Evolutionary conservation across 805 yeast species (phyloP).

Genomic region (Lachancea nothofagi): DNA sequence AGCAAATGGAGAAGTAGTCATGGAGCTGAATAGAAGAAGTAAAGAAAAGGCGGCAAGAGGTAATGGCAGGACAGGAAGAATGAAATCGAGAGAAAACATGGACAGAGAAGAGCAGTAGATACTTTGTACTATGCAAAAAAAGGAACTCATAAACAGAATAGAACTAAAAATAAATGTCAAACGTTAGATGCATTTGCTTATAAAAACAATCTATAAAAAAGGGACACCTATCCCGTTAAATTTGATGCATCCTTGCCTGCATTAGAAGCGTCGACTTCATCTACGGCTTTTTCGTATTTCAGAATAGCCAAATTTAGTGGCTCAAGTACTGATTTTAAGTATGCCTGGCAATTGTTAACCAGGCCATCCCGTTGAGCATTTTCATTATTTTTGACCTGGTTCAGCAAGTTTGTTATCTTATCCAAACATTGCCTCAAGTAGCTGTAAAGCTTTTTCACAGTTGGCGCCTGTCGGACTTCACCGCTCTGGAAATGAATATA

Average conservation of each 20-base stretch:
- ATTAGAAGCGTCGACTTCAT: conserved; percentile 2
- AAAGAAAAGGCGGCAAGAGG: conserved; percentile 45
- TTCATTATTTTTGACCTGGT: conserved; percentile 27
- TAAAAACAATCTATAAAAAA: too few species aligned
- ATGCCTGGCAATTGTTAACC: conserved; percentile 28
- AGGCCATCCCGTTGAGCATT: conserved; percentile 27
- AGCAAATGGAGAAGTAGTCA: conserved; percentile 86
- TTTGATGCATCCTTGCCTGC: background rate
- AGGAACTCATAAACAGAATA: background rate
- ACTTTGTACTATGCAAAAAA: background rate
- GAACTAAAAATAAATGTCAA: too few species aligned
- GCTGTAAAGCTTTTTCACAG: conserved; percentile 42
- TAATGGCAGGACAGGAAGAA: conserved; percentile 36
- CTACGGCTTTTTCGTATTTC: conserved; percentile 34
- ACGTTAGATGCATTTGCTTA: too few species aligned
- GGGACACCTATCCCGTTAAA: too few species aligned
- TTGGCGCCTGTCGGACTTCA: conserved; percentile 39
- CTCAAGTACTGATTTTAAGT: conserved; percentile 40
- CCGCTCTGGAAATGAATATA: conserved; percentile 58
- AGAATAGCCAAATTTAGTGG: conserved; percentile 44
- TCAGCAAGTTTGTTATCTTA: conserved; percentile 33
- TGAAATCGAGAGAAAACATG: conserved; percentile 40
- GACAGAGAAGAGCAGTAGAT: conserved; percentile 40
- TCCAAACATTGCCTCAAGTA: conserved; percentile 44
- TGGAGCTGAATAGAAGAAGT: conserved; percentile 60